Conservation (phyloP, 371 early-diverging fungal genomes). For the Circinella minor region DNA sequence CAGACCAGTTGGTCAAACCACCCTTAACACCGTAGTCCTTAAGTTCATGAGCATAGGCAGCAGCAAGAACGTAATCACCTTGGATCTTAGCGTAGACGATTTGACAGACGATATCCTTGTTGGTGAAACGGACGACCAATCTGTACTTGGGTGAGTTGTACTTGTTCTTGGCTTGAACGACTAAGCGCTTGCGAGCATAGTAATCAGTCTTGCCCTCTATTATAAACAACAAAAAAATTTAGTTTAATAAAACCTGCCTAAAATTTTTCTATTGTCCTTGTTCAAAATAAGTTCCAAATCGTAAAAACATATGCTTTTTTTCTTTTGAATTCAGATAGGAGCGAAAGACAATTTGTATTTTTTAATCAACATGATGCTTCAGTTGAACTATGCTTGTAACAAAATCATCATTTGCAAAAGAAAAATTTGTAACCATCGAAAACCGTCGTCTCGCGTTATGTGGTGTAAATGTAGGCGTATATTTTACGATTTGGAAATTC, state of each 20-base stretch:
- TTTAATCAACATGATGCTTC: slow-evolving; percentile 60
- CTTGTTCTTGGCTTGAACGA: slow-evolving; percentile 99
- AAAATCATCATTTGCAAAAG: slow-evolving; percentile 23
- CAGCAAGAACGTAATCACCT: slow-evolving; percentile 97
- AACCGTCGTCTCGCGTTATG: no score
- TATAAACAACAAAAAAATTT: not conserved
- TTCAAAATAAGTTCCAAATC: no score
- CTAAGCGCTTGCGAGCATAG: slow-evolving; percentile 96
- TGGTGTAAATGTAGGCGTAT: no score
- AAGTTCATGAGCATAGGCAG: slow-evolving; percentile 99
- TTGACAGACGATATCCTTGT: slow-evolving; percentile 98
- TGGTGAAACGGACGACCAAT: slow-evolving; percentile 99
- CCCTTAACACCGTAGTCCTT: slow-evolving; percentile 98
- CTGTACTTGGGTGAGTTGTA: slow-evolving; percentile 99
- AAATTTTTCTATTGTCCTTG: no score
- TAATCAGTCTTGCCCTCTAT: slow-evolving; percentile 99
- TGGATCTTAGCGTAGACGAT: slow-evolving; percentile 98
- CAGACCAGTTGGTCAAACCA: slow-evolving; percentile 99
- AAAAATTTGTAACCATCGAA: not conserved
- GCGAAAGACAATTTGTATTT: slow-evolving; percentile 71
- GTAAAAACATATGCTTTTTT: not conserved
- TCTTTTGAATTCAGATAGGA: slow-evolving; percentile 78
- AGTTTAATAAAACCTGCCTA: not conserved
- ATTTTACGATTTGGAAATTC: no score
- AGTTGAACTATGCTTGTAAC: slow-evolving; percentile 77